Evolutionary conservation across 352 stramenopile genomes (phyloP).

Genomic region (Peronospora farinosa): DNA sequence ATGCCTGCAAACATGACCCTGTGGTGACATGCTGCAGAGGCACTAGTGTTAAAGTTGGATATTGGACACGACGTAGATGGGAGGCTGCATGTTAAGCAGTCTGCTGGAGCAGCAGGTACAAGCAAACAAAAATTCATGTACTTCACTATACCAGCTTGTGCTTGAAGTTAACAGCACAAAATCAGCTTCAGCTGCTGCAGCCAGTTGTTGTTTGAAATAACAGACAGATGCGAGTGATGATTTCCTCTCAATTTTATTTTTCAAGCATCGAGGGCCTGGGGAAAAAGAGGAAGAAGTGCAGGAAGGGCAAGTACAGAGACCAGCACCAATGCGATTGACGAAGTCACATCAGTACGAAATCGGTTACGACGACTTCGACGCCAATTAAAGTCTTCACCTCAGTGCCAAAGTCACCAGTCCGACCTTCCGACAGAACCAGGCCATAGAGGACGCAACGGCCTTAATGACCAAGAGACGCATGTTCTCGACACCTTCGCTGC

Average conservation of each 20-base stretch:
- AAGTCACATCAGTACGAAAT: conserved; percentile 11
- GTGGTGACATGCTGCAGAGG: too few relatives aligned
- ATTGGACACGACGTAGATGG: too few relatives aligned
- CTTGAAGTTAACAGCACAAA: too few relatives aligned
- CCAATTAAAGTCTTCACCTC: not conserved
- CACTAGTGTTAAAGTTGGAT: too few relatives aligned
- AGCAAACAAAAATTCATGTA: too few relatives aligned
- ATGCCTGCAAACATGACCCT: too few relatives aligned
- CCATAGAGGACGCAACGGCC: conserved; percentile 10
- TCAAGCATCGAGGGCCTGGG: not conserved
- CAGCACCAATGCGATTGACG: conserved; percentile 7
- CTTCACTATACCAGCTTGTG: too few relatives aligned
- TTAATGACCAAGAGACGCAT: conserved; percentile 31
- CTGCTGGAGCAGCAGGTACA: too few relatives aligned
- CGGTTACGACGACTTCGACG: conserved; percentile 4
- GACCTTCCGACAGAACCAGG: conserved; percentile 6
- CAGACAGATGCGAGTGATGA: too few relatives aligned
- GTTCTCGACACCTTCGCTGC: conserved; percentile 34
- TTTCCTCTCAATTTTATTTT: too few relatives aligned
- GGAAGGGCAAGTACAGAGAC: conserved; percentile 30
- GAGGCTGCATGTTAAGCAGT: too few relatives aligned
- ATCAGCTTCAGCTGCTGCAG: too few relatives aligned
- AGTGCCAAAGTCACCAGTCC: conserved; percentile 11
- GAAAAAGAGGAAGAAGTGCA: conserved; percentile 29
- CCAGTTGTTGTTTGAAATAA: not conserved